These are phyloP conservation scores for Tulasnella sp. DNA, from an alignment of 768 basidiomycete genomes.

Conservation along the genomic window DNA sequence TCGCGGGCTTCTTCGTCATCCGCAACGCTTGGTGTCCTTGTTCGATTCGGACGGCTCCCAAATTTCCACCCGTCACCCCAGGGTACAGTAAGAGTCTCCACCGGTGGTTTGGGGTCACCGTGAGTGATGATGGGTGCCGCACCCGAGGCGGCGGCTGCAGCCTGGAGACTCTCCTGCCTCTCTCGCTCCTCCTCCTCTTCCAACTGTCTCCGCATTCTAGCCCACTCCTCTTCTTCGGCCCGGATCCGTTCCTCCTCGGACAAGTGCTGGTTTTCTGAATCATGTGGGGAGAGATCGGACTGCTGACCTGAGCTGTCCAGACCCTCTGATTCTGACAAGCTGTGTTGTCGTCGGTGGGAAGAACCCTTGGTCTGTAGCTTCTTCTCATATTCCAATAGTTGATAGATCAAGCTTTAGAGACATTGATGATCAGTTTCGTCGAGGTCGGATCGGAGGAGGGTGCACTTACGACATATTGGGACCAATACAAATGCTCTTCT, in stretches of 20 bases:
- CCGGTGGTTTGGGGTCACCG: neutral
- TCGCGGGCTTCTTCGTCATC: conserved; percentile 49
- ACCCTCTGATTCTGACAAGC: conserved; percentile 32
- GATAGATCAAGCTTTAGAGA: conserved; percentile 74
- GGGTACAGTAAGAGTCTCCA: conserved; percentile 10
- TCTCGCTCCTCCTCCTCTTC: conserved; percentile 58
- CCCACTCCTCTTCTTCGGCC: conserved; percentile 73
- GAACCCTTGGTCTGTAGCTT: conserved; percentile 40
- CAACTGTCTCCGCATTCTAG: conserved; percentile 57
- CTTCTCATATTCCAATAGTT: conserved; percentile 87
- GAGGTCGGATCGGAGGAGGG: conserved; percentile 28
- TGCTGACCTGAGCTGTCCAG: conserved; percentile 31
- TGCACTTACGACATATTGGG: conserved; percentile 89
- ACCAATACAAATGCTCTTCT: conserved; percentile 80
- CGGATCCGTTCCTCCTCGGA: conserved; percentile 22
- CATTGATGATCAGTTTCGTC: conserved; percentile 28
- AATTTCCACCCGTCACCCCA: conserved; percentile 16
- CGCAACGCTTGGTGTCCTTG: conserved; percentile 6
- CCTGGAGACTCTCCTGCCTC: conserved; percentile 32
- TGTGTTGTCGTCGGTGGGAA: conserved; percentile 45
- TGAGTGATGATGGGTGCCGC: neutral
- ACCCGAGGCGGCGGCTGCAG: neutral
- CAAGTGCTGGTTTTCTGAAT: conserved; percentile 34
- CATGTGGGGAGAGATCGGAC: conserved; percentile 53
- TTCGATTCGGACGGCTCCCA: neutral